Evolutionary conservation across 1,139 yeast species (phyloP).

Genomic region (Geotrichum histeridarum): DNA sequence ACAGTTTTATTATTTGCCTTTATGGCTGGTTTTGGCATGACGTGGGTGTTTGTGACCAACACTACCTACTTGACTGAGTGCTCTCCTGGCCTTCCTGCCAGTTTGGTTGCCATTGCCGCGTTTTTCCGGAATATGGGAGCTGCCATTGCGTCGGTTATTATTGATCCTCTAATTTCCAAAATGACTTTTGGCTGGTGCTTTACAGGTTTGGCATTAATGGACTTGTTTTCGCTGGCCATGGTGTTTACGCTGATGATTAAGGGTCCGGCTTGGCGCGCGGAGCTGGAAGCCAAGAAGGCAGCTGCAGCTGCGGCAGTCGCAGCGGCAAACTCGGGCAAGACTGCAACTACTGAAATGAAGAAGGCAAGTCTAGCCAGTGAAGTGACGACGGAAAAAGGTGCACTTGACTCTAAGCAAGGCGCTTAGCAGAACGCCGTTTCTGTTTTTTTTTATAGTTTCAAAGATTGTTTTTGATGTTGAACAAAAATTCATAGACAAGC

Average conservation of each 20-base stretch:
- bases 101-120: slow-evolving; percentile 54
- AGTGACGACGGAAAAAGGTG: not conserved
- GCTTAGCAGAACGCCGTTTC: too few species aligned
- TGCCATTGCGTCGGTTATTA: slow-evolving; percentile 49
- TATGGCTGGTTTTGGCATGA: slow-evolving; percentile 51
- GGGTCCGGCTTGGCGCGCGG: slow-evolving; percentile 33
- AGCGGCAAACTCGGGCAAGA: too few species aligned
- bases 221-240: slow-evolving; percentile 37
- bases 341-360: too few species aligned
- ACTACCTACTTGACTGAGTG: slow-evolving; percentile 56
- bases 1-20: slow-evolving; percentile 45
- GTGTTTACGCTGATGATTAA: slow-evolving; percentile 32
- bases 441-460: too few species aligned
- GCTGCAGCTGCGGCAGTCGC: not conserved
- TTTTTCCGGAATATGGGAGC: slow-evolving; percentile 54
- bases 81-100: slow-evolving; percentile 49
- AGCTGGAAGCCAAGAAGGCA: slow-evolving; percentile 23
- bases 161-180: slow-evolving; percentile 39
- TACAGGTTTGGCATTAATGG: slow-evolving; percentile 48
- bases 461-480: too few species aligned
- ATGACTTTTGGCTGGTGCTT: slow-evolving; percentile 61
- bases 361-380: not conserved
- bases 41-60: slow-evolving; percentile 55
- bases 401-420: not conserved
- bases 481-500: too few species aligned